These are phyloP conservation scores for Fagopyrum esculentum DNA, from an alignment of 148 eudicot genomes.

Conservation along the genomic window DNA sequence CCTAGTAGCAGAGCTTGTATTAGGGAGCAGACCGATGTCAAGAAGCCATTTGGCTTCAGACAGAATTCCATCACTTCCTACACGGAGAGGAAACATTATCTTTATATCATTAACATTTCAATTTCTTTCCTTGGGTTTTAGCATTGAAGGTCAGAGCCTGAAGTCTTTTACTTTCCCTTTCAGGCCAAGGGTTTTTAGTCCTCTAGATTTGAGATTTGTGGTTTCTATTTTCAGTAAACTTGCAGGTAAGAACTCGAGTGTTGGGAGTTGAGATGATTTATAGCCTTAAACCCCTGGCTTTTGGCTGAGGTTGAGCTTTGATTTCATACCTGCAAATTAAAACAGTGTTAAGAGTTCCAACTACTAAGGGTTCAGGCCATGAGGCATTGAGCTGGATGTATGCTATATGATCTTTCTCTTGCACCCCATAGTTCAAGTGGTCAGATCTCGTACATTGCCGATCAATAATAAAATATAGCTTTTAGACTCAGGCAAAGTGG, in stretches of 20 bases:
- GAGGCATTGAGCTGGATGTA: not conserved
- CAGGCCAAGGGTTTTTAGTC: not conserved
- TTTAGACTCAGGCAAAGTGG: not conserved
- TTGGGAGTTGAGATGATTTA: not conserved
- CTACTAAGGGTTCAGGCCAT: not conserved
- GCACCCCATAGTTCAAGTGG: not conserved
- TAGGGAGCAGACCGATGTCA: slow-evolving; percentile 88
- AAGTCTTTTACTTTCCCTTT: not conserved
- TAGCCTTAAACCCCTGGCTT: not conserved
- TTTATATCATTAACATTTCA: not conserved
- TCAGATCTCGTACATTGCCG: not conserved
- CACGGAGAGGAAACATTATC: slow-evolving; percentile 10
- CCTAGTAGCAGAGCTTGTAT: slow-evolving; percentile 89
- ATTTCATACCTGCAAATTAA: not conserved
- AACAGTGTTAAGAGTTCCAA: not conserved
- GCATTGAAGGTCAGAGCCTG: not conserved
- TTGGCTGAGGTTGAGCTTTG: not conserved
- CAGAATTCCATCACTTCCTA: slow-evolving; percentile 69
- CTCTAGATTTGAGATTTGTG: not conserved
- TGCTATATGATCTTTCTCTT: not conserved
- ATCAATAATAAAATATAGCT: not conserved
- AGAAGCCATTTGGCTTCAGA: slow-evolving; percentile 90
- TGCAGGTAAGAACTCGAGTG: not conserved
- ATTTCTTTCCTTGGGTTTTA: not conserved
- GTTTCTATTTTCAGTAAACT: not conserved